Evolutionary conservation across 176 grass and related monocot species (phyloP), one percentile per base, ranked within the genome.

Genomic region (Avena sativa): DNA sequence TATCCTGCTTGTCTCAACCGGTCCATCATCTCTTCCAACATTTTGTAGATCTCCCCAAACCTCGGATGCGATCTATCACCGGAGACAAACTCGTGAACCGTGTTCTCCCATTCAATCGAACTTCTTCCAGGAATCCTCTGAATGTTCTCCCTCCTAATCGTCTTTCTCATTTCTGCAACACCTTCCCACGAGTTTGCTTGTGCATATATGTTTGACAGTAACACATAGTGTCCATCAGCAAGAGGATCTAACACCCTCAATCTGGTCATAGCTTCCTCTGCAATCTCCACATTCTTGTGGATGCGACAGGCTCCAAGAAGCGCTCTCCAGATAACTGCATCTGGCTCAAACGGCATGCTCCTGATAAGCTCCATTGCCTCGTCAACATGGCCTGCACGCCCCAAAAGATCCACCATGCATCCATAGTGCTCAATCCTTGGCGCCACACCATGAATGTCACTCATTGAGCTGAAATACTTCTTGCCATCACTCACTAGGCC

Each of bases 231-330:
- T 7, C 91, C 93, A 83, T 95, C 93, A 3, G 79, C 91, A 77
- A 76, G 77, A 71, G 93, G 91, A 72, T 93, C 93, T 81, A 95
- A 85, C 9, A 79, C 68, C 62, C 51, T 74, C 76, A 95, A 25
- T 58, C 89, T 88, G 21, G 82, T 28, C 65, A 91, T 93, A 80
- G 93, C 87, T 87, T 93, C 91, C 87, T 91, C 89, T 60, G 91
- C 91, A 65, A 92, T 68, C 79, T 89, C 89, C 11, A 91, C 84
- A 38, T 95, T 95, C 79, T 89, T 95, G 51, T 95, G 85, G 80
- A 95, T 91, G 70, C 86, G 80, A 20, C 93, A 95, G 56, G 93
- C 91, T 68, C 85, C 91, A 44, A 95, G 93, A 88, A 95, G 91
- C 48, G 91, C 82, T 79, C 93, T 93, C 93, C 93, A 95, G 17